Percentiles rank a stretch among this genome's conserved stretches.
phyloP scores from a whole-genome alignment of 495 filamentous ascomycete genomes.

The Neurospora sp. region DNA sequence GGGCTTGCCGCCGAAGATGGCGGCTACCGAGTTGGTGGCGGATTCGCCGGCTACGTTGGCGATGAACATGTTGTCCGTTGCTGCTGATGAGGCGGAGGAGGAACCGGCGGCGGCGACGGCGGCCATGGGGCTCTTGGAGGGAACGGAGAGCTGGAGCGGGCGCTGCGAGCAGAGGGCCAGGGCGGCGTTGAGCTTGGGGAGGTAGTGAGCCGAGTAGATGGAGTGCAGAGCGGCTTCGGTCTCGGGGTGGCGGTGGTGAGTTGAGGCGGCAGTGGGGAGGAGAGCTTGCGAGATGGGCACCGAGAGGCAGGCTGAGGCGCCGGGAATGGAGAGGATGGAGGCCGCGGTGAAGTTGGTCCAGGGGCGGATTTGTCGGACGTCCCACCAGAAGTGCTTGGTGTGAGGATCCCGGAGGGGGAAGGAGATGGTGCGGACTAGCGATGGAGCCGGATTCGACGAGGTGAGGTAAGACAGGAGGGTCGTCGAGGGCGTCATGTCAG shows the following conservation, averaged over 20 bases:
- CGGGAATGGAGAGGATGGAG: constrained; percentile 63
- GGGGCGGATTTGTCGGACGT: constrained; percentile 72
- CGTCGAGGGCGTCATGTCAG: constrained; percentile 45
- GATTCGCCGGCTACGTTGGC: constrained; percentile 45
- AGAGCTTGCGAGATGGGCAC: constrained; percentile 53
- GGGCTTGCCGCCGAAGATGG: constrained; percentile 59
- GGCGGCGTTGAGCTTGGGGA: constrained; percentile 69
- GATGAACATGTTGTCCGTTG: constrained; percentile 62
- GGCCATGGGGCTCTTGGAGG: constrained; percentile 36
- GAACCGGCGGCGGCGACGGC: constrained; percentile 43
- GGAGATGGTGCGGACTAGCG: constrained; percentile 70
- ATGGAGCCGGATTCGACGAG: constrained; percentile 63
- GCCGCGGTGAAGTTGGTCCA: constrained; percentile 69
- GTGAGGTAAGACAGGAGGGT: constrained; percentile 72
- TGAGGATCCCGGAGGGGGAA: constrained; percentile 56
- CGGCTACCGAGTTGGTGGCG: constrained; percentile 25
- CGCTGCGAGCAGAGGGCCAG: constrained; percentile 56
- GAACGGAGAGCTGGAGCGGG: constrained; percentile 49
- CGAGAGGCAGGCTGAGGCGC: constrained; percentile 62
- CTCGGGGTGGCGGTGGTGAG: constrained; percentile 53
- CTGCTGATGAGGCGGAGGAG: constrained; percentile 38
- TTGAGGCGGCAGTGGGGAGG: constrained; percentile 49
- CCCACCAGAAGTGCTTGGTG: constrained; percentile 88
- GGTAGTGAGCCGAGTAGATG: constrained; percentile 60
- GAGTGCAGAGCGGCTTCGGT: constrained; percentile 60